Base-by-base conservation (phyloP, 768 basidiomycete genomes). In the Pleurotus cornucopiae region DNA sequence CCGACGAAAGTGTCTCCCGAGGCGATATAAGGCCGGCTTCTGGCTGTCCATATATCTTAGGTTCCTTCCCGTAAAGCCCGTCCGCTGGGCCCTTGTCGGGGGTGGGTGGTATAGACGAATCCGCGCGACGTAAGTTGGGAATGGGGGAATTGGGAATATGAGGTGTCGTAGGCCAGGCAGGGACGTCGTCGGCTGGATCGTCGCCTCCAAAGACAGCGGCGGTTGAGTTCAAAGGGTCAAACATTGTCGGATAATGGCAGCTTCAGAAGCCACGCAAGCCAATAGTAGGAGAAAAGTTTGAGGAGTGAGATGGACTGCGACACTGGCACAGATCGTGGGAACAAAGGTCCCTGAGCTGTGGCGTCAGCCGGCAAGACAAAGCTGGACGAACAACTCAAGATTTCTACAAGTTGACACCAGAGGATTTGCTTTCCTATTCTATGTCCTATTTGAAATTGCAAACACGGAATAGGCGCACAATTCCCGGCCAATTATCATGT, bases 21-120 rank as follows among this genome's bases (percentile, higher is more conserved):
- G 91, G 91, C 20, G 91, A 91, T 54, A 94, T 84, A 25, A 94
- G 80, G 2, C 92, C 91, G 41, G 86, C 81, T 51, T 89, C 88
- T 0, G 91, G 90, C 67, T 89, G 88, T 3, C 91, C 91, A 60
- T 94, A 94, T 58, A 94, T 91, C 69, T 88, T 87, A 0, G 91
- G 88, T 62, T 89, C 88, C 65, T 82, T 86, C 49, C 89, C 89
- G 60, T 88, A 91, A 6, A 83, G 67, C 13, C 85, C 85, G 20
- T 77, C 76, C 6, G 79, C 56, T 21, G 81, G 80, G 3, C 78
- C 76, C 61, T 77, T 80, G 60, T 81, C 80, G 0, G 80, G 76
- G 7, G 79, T 75, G 52, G 77, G 71, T 30, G 80, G 74, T 13
- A 72, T 68, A 16, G 85, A 76, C 6, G 85, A 74, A 5, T 78